Percentiles rank a stretch among this genome's conserved stretches.
phyloP scores from a whole-genome alignment of 495 filamentous ascomycete species.

The Oleoguttula mirabilis region DNA sequence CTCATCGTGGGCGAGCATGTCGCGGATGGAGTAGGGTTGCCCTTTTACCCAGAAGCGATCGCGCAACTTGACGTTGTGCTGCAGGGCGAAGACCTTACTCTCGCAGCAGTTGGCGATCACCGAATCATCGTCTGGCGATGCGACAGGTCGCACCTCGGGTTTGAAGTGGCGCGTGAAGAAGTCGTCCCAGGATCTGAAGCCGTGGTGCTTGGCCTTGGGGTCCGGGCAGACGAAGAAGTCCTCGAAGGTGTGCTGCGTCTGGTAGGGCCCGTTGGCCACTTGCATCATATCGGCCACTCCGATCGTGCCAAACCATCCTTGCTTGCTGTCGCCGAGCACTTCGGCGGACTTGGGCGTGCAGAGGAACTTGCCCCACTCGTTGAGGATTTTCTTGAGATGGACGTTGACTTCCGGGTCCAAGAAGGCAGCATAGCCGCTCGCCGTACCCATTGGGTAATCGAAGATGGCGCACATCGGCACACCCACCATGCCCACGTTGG shows the following conservation, averaged over 20 bases:
- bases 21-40: constrained; percentile 35
- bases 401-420: constrained; percentile 53
- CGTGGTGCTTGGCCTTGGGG: constrained; percentile 38
- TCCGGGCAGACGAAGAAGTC: constrained; percentile 40
- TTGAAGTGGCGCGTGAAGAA: constrained; percentile 59
- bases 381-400: constrained; percentile 55
- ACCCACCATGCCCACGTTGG: constrained; percentile 50
- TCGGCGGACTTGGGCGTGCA: constrained; percentile 40
- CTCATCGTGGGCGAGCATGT: constrained; percentile 24
- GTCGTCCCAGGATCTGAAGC: constrained; percentile 62
- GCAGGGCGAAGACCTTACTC: constrained; percentile 41
- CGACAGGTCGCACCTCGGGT: constrained; percentile 45
- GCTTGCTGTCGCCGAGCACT: constrained; percentile 38
- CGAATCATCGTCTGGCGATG: constrained; percentile 37
- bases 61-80: constrained; percentile 31
- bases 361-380: constrained; percentile 54
- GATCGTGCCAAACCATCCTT: constrained; percentile 52
- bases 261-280: constrained; percentile 35
- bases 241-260: constrained; percentile 38
- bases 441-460: constrained; percentile 63
- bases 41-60: constrained; percentile 59
- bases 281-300: constrained; percentile 35
- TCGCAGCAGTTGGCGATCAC: constrained; percentile 59
- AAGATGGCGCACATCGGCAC: constrained; percentile 57
- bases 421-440: constrained; percentile 53